Conservation (phyloP, 2,329 filamentous ascomycete genomes). For the Mycocentrospora acerina region DNA sequence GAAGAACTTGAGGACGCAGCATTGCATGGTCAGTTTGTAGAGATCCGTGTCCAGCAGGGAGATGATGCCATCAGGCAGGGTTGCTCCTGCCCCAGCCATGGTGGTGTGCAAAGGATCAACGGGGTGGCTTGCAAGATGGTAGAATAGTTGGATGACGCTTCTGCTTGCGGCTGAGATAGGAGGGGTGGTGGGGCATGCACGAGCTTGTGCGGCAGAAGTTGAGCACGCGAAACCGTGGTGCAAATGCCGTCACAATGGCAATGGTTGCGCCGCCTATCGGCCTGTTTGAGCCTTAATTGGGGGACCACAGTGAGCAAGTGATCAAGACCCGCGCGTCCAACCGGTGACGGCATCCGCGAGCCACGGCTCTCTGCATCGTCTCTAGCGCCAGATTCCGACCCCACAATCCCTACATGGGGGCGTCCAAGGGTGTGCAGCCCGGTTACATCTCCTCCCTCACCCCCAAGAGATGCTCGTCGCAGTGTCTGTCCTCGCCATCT, state of each 20-base stretch:
- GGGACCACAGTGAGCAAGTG: background rate
- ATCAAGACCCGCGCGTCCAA: background rate
- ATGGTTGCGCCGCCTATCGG: background rate
- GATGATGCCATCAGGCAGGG: conserved; percentile 42
- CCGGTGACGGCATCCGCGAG: too few species aligned
- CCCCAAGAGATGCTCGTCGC: conserved; percentile 41
- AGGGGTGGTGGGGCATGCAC: conserved; percentile 33
- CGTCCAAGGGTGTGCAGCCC: too few species aligned
- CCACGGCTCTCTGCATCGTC: too few species aligned
- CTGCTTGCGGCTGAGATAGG: conserved; percentile 15
- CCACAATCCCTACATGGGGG: too few species aligned
- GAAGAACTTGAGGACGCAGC: conserved; percentile 81
- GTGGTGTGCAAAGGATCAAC: conserved; percentile 2
- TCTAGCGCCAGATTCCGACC: too few species aligned
- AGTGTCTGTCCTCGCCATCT: conserved; percentile 40
- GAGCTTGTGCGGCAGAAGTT: conserved; percentile 4
- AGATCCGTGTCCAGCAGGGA: conserved; percentile 63
- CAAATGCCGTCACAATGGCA: background rate
- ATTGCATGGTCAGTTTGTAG: conserved; percentile 99
- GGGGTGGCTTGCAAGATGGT: background rate
- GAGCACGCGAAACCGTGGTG: background rate
- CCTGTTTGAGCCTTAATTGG: background rate
- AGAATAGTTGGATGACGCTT: background rate
- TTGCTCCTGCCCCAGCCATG: conserved; percentile 25
- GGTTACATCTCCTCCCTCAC: background rate